Conservation (phyloP, 1,284 basidiomycete genomes). For the Trametes sp. region DNA sequence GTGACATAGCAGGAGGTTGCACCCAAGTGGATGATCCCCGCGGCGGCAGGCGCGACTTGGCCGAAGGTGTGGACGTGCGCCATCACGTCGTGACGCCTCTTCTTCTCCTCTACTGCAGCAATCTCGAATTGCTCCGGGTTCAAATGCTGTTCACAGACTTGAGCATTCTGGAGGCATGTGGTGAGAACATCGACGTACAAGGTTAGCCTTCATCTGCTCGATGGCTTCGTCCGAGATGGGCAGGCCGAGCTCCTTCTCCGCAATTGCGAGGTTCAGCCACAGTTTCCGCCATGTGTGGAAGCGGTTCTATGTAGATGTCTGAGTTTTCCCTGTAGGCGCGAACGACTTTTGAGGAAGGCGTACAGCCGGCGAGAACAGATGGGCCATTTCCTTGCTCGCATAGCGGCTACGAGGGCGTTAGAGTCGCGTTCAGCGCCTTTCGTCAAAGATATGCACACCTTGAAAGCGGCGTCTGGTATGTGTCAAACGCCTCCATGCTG, state of each 20-base stretch:
- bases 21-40: slow-evolving; percentile 97
- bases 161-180: neutral
- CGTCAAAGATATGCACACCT: slow-evolving; percentile 53
- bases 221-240: slow-evolving; percentile 92
- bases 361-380: slow-evolving; percentile 93
- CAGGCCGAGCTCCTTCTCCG: slow-evolving; percentile 95
- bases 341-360: slow-evolving; percentile 31
- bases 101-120: slow-evolving; percentile 96
- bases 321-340: neutral
- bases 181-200: slow-evolving; percentile 58
- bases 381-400: slow-evolving; percentile 99
- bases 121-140: slow-evolving; percentile 92
- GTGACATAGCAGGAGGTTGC: slow-evolving; percentile 99
- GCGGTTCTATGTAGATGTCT: slow-evolving; percentile 69
- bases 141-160: slow-evolving; percentile 62
- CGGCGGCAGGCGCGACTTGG: slow-evolving; percentile 91
- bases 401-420: slow-evolving; percentile 76
- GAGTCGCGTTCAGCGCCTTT: slow-evolving; percentile 19
- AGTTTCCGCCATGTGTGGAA: slow-evolving; percentile 97
- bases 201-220: slow-evolving; percentile 91
- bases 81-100: slow-evolving; percentile 99
- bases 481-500: slow-evolving; percentile 69
- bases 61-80: slow-evolving; percentile 99
- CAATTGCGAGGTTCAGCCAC: slow-evolving; percentile 96
- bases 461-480: slow-evolving; percentile 79